Percentiles rank a stretch among this genome's conserved stretches.
Conservation (phyloP, 257 asterid species). For the Penstemon davidsonii region DNA sequence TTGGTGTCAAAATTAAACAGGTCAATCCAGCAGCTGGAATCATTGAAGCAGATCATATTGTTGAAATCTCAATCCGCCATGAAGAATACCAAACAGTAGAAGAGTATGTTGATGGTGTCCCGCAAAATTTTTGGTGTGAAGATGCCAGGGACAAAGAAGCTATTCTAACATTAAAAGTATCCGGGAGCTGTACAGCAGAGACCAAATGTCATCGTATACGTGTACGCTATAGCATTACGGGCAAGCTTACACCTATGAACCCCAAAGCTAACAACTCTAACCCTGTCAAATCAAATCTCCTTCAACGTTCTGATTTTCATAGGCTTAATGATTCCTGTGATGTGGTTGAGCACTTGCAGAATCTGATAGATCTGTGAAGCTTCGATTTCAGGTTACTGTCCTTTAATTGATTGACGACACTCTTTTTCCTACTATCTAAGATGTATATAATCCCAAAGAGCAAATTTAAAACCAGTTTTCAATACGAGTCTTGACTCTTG, state of each 20-base stretch:
- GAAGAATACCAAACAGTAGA: conserved; percentile 78
- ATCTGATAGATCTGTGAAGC: conserved; percentile 58
- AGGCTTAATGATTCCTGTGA: conserved; percentile 56
- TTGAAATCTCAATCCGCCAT: conserved; percentile 69
- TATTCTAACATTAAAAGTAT: conserved; percentile 51
- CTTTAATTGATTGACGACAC: neutral
- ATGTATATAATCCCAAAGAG: neutral
- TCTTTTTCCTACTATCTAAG: too few relatives aligned
- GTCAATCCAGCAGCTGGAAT: conserved; percentile 81
- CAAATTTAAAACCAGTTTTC: neutral
- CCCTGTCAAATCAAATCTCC: conserved; percentile 52
- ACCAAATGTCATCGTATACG: conserved; percentile 68
- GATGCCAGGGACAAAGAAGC: conserved; percentile 94
- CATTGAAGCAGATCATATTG: conserved; percentile 66
- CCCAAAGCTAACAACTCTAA: conserved; percentile 33
- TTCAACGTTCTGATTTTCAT: conserved; percentile 66
- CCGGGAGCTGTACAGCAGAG: conserved; percentile 63
- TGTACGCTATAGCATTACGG: conserved; percentile 71
- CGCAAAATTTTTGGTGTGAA: conserved; percentile 89
- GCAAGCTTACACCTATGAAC: conserved; percentile 53
- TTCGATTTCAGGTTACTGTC: neutral
- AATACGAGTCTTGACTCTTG: neutral
- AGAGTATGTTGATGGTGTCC: conserved; percentile 86
- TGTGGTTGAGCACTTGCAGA: conserved; percentile 63
- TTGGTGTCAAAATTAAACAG: conserved; percentile 45